Evolutionary conservation across 2,329 filamentous ascomycete genomes (phyloP).

Genomic region (Fusarium sp.): DNA sequence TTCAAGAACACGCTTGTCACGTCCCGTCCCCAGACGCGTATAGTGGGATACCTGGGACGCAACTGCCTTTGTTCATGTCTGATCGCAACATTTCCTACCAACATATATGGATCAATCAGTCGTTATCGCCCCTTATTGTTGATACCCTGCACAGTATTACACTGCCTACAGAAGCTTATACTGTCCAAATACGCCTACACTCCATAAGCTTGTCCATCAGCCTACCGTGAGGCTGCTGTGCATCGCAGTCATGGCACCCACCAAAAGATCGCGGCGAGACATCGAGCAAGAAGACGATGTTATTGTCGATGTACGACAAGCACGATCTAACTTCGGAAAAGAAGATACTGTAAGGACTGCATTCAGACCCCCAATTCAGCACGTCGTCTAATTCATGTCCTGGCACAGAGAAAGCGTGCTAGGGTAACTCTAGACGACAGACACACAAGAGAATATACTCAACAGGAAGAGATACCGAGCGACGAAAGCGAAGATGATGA

Average conservation of each 20-base stretch:
- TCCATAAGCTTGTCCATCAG: neutral
- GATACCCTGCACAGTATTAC: neutral
- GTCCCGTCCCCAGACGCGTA: constrained; percentile 39
- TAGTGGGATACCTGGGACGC: constrained; percentile 25
- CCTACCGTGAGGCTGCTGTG: constrained; percentile 24
- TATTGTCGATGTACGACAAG: constrained; percentile 53
- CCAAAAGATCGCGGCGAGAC: constrained; percentile 59
- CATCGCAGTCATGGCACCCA: constrained; percentile 45
- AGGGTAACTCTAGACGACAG: constrained; percentile 49
- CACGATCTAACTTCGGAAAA: constrained; percentile 57
- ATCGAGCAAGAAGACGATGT: constrained; percentile 54
- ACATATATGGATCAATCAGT: neutral
- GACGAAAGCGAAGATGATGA: constrained; percentile 51
- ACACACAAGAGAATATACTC: constrained; percentile 26
- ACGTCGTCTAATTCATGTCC: constrained; percentile 3
- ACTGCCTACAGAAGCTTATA: neutral
- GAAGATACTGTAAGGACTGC: constrained; percentile 54
- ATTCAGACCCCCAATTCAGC: neutral
- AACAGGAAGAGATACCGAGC: constrained; percentile 42
- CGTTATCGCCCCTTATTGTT: neutral
- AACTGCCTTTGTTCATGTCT: constrained; percentile 1
- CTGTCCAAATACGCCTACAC: neutral
- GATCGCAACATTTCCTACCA: neutral
- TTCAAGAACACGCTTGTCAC: constrained; percentile 31
- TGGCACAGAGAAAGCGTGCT: constrained; percentile 50